Evolutionary conservation across 163 green algal genomes (phyloP), one percentile per base, ranked within the genome.

Genomic region (Scenedesmus sp.): DNA sequence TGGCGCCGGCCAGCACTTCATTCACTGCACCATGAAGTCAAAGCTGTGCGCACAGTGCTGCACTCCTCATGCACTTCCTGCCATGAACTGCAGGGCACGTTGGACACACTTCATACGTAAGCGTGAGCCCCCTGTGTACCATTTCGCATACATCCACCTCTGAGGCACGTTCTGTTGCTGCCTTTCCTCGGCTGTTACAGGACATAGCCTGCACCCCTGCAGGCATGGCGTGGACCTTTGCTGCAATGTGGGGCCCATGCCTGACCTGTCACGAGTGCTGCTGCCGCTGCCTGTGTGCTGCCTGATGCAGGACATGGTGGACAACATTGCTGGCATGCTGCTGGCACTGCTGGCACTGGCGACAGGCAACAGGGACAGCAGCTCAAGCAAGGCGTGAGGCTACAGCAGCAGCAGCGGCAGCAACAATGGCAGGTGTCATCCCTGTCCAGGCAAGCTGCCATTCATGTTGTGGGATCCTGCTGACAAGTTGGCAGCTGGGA

Each of bases 301-400:
- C 65, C 65, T 78, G 65, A 33, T 26, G 16, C 73, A 88, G 43
- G 83, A 88, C 37, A 88, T 88, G 83, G 83, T 88, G 22, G 59
- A 88, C 33, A 88, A 88, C 68, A 22, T 80, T 59, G 83, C 83
- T 35, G 83, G 83, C 26, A 88, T 88, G 83, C 33, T 56, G 35
- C 68, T 88, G 83, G 83, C 83, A 33, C 37, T 88, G 59, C 26
- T 88, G 2, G 83, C 83, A 9, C 81, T 92, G 81, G 43, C 24
- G n/a, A 83, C 51, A 59, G 44, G 59, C 3, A 59, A 22, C 65
- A 37, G 65, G 7, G 0, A 7, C 65, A 18, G 65, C 65, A 37
- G 65, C 65, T 76, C 61, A 1, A 2, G 24, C 16, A 76, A n/a
- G 61, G 61, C 30, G 4, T 76, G 61, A 76, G 61, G 61, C 61